Evolutionary conservation across 768 basidiomycete species (phyloP), one percentile per base, ranked within the genome.

Genomic region (Hygrocybe coccinea): DNA sequence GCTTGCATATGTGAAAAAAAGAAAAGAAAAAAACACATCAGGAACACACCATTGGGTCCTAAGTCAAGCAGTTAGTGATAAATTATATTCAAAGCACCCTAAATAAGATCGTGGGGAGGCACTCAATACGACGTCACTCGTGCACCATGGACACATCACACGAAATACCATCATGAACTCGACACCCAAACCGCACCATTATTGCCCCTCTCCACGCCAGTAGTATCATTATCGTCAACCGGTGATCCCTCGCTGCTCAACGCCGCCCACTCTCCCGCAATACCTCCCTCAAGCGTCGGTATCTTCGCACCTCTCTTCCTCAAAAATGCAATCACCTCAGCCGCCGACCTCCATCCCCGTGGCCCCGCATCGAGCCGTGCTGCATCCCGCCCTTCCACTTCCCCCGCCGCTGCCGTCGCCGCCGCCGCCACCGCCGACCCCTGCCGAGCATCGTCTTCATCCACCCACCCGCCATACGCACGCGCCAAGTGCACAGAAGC

Each of bases 301-400:
- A 94, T 79, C 69, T 81, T 85, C 44, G 89, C 93, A 0, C 93
- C 93, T 58, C 80, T 74, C 53, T 70, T 69, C 66, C 78, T 79
- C 71, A 95, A 70, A 67, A 87, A 95, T 41, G 68, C 65, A 14
- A 92, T 72, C 0, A 95, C 86, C 70, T 95, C 93, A 38, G 71
- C 71, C 38, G 83, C 87, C 63, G 71, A 72, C 59, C 92, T 76
- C 75, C 83, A 86, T 22, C 85, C 86, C 57, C 74, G 58, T 8
- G 29, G 29, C 29, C 29, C 29, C 3, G 29, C 29, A 3, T 29
- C 29, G 29, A 3, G 29, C 29, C 8, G 4, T 29, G 29, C 29
- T 8, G 29, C 29, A 29, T 29, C 29, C 29, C 29, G 29, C 41
- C 54, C 50, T 37, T 60, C 63, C 41, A 50, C 65, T 10, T 56